phyloP scores from a whole-genome alignment of 139 green algal species.

The Trebouxia sp. region DNA sequence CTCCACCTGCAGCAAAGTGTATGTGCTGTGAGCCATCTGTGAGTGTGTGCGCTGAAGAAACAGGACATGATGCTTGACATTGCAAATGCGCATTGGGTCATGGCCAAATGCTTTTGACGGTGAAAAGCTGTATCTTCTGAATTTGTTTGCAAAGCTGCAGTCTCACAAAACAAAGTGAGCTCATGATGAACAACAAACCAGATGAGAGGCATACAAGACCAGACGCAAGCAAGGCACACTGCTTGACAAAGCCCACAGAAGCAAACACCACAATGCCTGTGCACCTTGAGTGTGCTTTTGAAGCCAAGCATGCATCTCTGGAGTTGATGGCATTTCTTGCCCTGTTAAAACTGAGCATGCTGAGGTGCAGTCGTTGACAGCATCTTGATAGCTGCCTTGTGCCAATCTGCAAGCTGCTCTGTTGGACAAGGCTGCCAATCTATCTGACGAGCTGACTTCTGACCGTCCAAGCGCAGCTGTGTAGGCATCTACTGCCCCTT shows the following conservation, averaged over 20 bases:
- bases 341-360: neutral
- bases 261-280: neutral
- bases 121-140: no score
- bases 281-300: neutral
- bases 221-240: no score
- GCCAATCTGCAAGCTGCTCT: conserved; percentile 2
- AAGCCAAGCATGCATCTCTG: neutral
- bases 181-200: no score
- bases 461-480: neutral
- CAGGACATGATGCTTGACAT: no score
- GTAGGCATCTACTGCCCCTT: neutral
- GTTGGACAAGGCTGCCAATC: conserved; percentile 9
- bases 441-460: neutral
- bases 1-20: neutral
- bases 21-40: no score
- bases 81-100: no score
- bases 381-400: neutral
- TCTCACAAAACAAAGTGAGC: no score
- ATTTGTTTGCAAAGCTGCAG: no score
- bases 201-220: no score
- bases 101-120: no score
- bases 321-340: neutral
- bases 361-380: neutral
- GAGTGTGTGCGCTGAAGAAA: no score
- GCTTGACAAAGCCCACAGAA: no score